Percentiles rank a stretch among this genome's conserved stretches.
Evolutionary conservation across 306 rosid genomes (phyloP).

Genomic region (Casuarina glauca): DNA sequence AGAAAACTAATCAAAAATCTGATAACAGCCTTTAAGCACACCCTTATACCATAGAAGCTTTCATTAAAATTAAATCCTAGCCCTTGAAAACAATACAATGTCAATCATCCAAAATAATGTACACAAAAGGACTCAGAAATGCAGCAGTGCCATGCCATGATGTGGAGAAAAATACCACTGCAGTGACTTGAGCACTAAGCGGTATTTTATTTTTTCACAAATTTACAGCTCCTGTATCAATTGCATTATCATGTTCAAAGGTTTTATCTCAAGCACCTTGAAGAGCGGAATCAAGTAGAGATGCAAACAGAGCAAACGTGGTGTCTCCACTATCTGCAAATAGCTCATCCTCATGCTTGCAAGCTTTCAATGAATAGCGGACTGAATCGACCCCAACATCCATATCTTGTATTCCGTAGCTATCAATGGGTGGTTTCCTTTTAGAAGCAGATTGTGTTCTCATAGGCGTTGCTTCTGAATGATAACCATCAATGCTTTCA

Average conservation of each 20-base stretch:
- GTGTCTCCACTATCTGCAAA: conserved; percentile 69
- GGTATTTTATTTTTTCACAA: not conserved
- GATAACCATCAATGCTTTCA: conserved; percentile 51
- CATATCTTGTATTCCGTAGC: conserved; percentile 46
- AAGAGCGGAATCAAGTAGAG: conserved; percentile 77
- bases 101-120: not conserved
- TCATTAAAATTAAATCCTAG: not conserved
- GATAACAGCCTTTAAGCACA: not conserved
- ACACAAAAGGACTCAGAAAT: not conserved
- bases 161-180: not conserved
- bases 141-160: not conserved
- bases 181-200: not conserved
- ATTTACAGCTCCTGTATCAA: not conserved
- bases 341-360: conserved; percentile 65
- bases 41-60: not conserved
- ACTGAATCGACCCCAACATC: conserved; percentile 56
- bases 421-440: conserved; percentile 55
- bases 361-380: conserved; percentile 56
- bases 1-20: not conserved
- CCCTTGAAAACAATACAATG: not conserved
- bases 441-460: conserved; percentile 47
- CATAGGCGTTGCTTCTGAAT: conserved; percentile 45
- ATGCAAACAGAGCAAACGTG: conserved; percentile 66
- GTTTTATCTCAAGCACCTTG: conserved; percentile 58
- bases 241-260: conserved; percentile 15